Evolutionary conservation across 75 land plant species (phyloP).

Genomic region (Sequoia sempervirens): DNA sequence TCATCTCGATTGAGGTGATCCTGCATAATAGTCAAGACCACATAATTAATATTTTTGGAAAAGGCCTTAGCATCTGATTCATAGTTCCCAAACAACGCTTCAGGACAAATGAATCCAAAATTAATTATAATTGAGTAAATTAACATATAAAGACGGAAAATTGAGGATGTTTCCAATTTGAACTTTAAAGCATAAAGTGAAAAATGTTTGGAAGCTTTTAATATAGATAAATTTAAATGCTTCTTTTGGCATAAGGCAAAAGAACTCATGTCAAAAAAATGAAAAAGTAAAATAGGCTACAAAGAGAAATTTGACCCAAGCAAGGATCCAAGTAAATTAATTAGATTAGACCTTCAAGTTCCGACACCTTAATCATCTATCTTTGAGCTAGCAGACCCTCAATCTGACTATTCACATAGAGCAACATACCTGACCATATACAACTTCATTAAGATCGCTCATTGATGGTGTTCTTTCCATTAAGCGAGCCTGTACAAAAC

Average conservation of each 20-base stretch:
- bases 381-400: not conserved
- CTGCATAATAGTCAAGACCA: conserved; percentile 37
- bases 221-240: not conserved
- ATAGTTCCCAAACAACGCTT: not conserved
- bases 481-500: conserved; percentile 64
- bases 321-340: not conserved
- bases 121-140: not conserved
- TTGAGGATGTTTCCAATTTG: not conserved
- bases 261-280: not conserved
- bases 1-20: conserved; percentile 89
- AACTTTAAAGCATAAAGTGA: not conserved
- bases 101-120: not conserved
- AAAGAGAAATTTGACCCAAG: not conserved
- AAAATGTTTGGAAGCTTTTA: not conserved
- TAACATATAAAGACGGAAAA: not conserved
- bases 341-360: not conserved
- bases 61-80: not conserved
- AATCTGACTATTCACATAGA: not conserved
- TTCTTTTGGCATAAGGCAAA: not conserved
- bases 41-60: not conserved
- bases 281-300: not conserved
- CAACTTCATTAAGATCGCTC: conserved; percentile 93
- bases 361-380: not conserved
- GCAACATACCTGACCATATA: conserved; percentile 86
- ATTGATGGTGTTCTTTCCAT: conserved; percentile 92